A percentile compares a stretch with the other conserved stretches of the same genome.
phyloP scores from a whole-genome alignment of 2,329 filamentous ascomycete species.

The Sphaerulina vaccinii region DNA sequence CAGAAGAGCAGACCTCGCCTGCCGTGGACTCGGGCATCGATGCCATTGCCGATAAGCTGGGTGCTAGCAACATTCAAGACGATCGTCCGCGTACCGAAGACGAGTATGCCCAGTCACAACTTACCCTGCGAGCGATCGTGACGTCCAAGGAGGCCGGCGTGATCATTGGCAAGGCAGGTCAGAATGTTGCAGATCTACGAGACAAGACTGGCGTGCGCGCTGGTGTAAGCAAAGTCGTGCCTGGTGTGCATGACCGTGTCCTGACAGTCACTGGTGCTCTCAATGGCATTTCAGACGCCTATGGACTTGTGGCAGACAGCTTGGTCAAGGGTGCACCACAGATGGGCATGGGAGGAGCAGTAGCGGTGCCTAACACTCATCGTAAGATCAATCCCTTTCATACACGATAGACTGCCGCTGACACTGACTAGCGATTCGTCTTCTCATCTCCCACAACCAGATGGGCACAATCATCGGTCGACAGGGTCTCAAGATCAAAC shows the following conservation, averaged over 20 bases:
- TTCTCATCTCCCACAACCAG: slow-evolving; percentile 98
- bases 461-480: slow-evolving; percentile 99
- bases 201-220: slow-evolving; percentile 98
- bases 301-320: slow-evolving; percentile 87
- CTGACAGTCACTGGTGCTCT: slow-evolving; percentile 90
- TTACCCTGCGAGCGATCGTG: slow-evolving; percentile 95
- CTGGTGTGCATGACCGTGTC: slow-evolving; percentile 94
- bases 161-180: slow-evolving; percentile 97
- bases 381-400: slow-evolving; percentile 62
- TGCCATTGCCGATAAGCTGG: slow-evolving; percentile 43
- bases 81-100: slow-evolving; percentile 93
- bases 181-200: slow-evolving; percentile 95
- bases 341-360: slow-evolving; percentile 91
- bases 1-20: slow-evolving; percentile 30
- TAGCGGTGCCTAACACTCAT: slow-evolving; percentile 86
- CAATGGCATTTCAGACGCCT: slow-evolving; percentile 85
- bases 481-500: slow-evolving; percentile 97
- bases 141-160: slow-evolving; percentile 98
- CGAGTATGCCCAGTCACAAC: slow-evolving; percentile 87
- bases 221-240: slow-evolving; percentile 97
- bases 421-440: slow-evolving; percentile 72
- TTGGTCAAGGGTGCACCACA: slow-evolving; percentile 89
- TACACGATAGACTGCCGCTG: slow-evolving; percentile 26
- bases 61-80: slow-evolving; percentile 41
- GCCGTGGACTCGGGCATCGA: slow-evolving; percentile 34